Conservation (phyloP, 306 rosid genomes). For the Begonia peltatifolia region DNA sequence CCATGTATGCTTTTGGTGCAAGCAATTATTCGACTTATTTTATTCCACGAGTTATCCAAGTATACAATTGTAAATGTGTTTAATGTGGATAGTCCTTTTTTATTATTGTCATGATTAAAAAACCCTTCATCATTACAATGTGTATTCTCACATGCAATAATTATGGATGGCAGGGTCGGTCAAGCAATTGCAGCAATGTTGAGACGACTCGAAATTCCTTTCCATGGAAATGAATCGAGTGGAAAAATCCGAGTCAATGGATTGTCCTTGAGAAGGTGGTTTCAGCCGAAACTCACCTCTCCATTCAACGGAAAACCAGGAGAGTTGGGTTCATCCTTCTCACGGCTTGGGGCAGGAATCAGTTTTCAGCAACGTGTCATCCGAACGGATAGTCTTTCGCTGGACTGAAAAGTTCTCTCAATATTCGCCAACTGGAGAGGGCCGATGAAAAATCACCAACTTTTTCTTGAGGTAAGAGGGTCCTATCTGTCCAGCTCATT, state of each 20-base stretch:
- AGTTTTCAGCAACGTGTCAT: slow-evolving; percentile 65
- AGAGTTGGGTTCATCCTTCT: slow-evolving; percentile 39
- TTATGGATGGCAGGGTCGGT: slow-evolving; percentile 44
- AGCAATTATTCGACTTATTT: background rate
- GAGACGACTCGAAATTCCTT: slow-evolving; percentile 66
- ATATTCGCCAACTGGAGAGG: no score
- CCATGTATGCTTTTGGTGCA: background rate
- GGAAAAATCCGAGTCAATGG: slow-evolving; percentile 77
- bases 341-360: slow-evolving; percentile 56
- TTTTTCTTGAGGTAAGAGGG: no score
- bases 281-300: slow-evolving; percentile 61
- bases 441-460: no score
- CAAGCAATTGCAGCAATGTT: slow-evolving; percentile 61
- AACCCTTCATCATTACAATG: no score
- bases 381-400: slow-evolving; percentile 47
- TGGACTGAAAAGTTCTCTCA: slow-evolving; percentile 25
- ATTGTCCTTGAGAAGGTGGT: slow-evolving; percentile 51
- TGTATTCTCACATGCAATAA: no score
- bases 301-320: slow-evolving; percentile 51
- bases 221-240: slow-evolving; percentile 57
- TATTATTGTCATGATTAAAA: no score
- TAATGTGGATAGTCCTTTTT: no score
- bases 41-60: slow-evolving; percentile 4
- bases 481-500: no score
- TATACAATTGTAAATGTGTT: slow-evolving; percentile 10